These are phyloP conservation scores for Dionaea muscipula DNA, from an alignment of 179 eudicot species.

Conservation along the genomic window DNA sequence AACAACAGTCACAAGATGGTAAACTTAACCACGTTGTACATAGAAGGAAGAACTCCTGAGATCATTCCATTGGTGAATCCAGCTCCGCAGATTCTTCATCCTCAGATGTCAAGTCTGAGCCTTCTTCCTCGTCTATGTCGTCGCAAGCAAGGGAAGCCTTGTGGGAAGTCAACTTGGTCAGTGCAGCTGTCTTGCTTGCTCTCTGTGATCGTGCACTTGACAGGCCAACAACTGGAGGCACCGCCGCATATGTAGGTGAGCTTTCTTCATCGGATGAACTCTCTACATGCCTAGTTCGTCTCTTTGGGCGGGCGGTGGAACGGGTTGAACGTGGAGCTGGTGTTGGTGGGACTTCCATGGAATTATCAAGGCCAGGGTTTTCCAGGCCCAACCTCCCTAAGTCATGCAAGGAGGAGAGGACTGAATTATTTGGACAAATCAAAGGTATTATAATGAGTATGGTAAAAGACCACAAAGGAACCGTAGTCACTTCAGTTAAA, in stretches of 20 bases:
- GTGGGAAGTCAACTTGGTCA: slow-evolving; percentile 48
- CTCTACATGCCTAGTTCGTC: slow-evolving; percentile 41
- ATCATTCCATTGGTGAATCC: slow-evolving; percentile 7
- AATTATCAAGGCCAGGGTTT: slow-evolving; percentile 27
- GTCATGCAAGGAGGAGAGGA: not conserved
- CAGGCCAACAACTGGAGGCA: slow-evolving; percentile 29
- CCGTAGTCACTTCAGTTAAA: too few species aligned
- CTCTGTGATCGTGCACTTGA: slow-evolving; percentile 63
- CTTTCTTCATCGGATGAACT: slow-evolving; percentile 67
- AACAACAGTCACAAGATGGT: too few species aligned
- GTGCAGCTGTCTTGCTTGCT: slow-evolving; percentile 91
- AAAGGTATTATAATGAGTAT: not conserved
- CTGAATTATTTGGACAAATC: not conserved
- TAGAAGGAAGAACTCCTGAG: too few species aligned
- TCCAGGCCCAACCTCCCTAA: slow-evolving; percentile 54
- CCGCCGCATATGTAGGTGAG: slow-evolving; percentile 31
- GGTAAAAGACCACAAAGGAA: too few species aligned
- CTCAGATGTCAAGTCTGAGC: slow-evolving; percentile 59
- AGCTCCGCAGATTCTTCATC: slow-evolving; percentile 48
- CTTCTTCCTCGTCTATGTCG: slow-evolving; percentile 45
- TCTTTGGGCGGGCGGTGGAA: slow-evolving; percentile 33
- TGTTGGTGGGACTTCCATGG: slow-evolving; percentile 52
- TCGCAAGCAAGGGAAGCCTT: slow-evolving; percentile 20
- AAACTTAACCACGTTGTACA: too few species aligned
- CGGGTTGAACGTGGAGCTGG: slow-evolving; percentile 50